Conservation (phyloP, 208 protist species). For the Herpetomonas samuelpessoai region DNA sequence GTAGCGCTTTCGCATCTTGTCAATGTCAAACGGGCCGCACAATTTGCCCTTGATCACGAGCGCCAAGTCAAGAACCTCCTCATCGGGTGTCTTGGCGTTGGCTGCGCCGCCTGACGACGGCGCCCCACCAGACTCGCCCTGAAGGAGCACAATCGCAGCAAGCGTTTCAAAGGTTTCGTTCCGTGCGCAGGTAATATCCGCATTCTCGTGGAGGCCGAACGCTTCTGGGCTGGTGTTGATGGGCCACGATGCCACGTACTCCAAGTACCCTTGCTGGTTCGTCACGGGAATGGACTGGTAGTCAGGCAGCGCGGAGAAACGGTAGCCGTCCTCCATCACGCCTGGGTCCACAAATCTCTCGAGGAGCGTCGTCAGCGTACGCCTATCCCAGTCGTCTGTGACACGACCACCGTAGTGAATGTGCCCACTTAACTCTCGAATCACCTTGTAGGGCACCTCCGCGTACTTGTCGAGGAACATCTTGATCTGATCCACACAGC, state of each 20-base stretch:
- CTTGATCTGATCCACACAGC: constrained; percentile 91
- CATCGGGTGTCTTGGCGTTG: constrained; percentile 66
- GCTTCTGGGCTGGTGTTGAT: constrained; percentile 94
- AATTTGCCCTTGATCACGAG: constrained; percentile 79
- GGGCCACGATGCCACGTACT: constrained; percentile 92
- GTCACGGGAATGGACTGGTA: constrained; percentile 82
- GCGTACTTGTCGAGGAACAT: constrained; percentile 97
- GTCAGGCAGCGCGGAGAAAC: constrained; percentile 78
- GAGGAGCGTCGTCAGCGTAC: constrained; percentile 94
- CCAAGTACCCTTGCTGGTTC: constrained; percentile 84
- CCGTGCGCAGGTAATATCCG: constrained; percentile 96
- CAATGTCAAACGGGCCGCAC: constrained; percentile 80
- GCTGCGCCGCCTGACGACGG: constrained; percentile 16
- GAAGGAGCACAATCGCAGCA: constrained; percentile 77
- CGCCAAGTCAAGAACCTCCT: constrained; percentile 78
- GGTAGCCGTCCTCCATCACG: constrained; percentile 91
- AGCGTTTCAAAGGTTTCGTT: constrained; percentile 92
- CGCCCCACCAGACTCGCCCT: constrained; percentile 42
- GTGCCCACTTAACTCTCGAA: constrained; percentile 94
- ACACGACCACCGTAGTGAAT: constrained; percentile 99
- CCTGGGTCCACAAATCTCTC: constrained; percentile 89
- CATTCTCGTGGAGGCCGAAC: constrained; percentile 98
- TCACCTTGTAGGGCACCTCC: constrained; percentile 97
- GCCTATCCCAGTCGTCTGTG: constrained; percentile 98
- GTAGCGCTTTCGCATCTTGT: constrained; percentile 86